phyloP scores from a whole-genome alignment of 768 basidiomycete genomes.

The Lentinula detonsa region DNA sequence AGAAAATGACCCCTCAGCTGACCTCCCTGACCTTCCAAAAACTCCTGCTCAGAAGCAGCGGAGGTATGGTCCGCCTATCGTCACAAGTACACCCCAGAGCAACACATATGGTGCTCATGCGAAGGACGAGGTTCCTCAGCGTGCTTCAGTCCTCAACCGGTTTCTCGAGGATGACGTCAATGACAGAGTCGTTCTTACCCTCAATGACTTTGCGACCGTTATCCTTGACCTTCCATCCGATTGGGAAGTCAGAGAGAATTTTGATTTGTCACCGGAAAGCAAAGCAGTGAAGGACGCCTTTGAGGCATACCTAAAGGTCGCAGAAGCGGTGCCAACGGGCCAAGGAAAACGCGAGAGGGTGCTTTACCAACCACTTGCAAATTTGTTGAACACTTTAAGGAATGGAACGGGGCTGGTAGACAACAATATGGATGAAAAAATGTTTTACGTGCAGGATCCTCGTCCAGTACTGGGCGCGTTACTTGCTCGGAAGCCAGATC shows the following conservation, averaged over 20 bases:
- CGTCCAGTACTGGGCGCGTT: background rate
- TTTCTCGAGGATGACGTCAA: background rate
- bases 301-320: background rate
- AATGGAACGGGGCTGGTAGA: background rate
- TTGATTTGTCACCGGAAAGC: background rate
- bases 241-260: background rate
- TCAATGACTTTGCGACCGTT: background rate
- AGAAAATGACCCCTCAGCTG: background rate
- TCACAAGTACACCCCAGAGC: background rate
- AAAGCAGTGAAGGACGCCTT: background rate
- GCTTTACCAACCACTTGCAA: background rate
- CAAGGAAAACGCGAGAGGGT: background rate
- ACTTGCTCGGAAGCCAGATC: background rate
- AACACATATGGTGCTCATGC: background rate
- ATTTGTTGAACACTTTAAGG: background rate
- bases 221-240: background rate
- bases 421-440: background rate
- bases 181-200: background rate
- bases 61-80: background rate
- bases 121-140: background rate
- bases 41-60: background rate
- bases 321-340: background rate
- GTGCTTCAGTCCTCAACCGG: background rate
- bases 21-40: background rate
- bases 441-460: background rate